Conservation (phyloP, 2,329 filamentous ascomycete species). For the Alternaria sp. region DNA sequence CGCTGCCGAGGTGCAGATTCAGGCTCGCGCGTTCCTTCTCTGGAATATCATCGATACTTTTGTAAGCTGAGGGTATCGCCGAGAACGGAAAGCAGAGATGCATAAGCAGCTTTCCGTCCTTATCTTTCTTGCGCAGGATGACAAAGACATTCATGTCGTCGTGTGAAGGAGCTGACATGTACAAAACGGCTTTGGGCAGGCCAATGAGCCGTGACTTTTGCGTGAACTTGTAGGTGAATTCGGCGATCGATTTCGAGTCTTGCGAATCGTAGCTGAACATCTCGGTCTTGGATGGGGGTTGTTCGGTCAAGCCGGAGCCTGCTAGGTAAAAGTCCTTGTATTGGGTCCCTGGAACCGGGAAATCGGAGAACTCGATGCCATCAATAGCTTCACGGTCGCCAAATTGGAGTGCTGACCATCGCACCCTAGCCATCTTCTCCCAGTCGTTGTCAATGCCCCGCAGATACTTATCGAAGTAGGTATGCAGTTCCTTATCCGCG, state of each 20-base stretch:
- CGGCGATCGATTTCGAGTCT: conserved; percentile 15
- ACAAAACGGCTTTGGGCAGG: conserved; percentile 55
- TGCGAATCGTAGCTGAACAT: conserved; percentile 24
- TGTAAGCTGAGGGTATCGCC: conserved; percentile 28
- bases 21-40: conserved; percentile 49
- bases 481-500: conserved; percentile 12
- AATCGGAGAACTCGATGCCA: conserved; percentile 21
- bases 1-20: conserved; percentile 52
- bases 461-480: conserved; percentile 57
- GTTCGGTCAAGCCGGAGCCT: conserved; percentile 3
- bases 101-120: conserved; percentile 49
- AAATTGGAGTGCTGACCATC: conserved; percentile 49
- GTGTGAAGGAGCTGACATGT: conserved; percentile 52
- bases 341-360: conserved; percentile 22
- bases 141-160: conserved; percentile 56
- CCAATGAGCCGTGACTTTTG: conserved; percentile 52
- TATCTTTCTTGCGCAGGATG: conserved; percentile 54
- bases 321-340: conserved; percentile 19
- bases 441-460: conserved; percentile 55
- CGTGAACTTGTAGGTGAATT: conserved; percentile 37
- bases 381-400: conserved; percentile 25
- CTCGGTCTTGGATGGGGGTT: neutral
- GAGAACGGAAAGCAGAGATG: conserved; percentile 48
- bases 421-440: conserved; percentile 55
- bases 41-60: conserved; percentile 64